Conservation (phyloP, 225 moss, liverwort and hornwort species). For the Marchantia paleacea region DNA sequence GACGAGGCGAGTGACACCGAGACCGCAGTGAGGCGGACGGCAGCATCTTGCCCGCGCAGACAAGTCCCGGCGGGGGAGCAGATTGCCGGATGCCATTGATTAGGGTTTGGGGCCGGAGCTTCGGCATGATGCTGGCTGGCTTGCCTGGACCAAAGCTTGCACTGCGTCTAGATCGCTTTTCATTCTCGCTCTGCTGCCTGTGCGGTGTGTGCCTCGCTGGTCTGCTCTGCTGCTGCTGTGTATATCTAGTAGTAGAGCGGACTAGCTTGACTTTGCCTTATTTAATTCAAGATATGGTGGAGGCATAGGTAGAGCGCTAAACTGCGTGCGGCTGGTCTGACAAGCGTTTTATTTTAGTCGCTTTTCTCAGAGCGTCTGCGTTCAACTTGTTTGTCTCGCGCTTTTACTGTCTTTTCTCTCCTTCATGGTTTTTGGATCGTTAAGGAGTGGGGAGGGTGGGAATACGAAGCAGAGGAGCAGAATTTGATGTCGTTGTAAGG, state of each 20-base stretch:
- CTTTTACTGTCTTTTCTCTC: conserved; percentile 7
- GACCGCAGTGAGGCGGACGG: neutral
- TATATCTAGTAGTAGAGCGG: neutral
- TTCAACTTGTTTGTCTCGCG: conserved; percentile 12
- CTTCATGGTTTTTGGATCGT: conserved; percentile 3
- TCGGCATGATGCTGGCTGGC: neutral
- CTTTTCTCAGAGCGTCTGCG: conserved; percentile 1
- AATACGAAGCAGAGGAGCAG: neutral
- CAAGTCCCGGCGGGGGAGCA: neutral
- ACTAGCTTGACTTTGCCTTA: neutral
- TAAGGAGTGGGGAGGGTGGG: conserved; percentile 7
- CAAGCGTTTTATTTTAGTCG: neutral
- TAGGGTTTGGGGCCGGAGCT: neutral
- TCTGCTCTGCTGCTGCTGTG: neutral
- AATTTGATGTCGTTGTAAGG: neutral
- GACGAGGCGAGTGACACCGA: neutral
- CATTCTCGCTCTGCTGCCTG: neutral
- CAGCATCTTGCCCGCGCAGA: neutral
- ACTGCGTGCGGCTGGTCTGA: conserved; percentile 4
- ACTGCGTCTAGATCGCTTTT: neutral
- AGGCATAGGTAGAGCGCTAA: neutral
- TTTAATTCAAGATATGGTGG: conserved; percentile 4
- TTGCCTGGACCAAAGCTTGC: neutral
- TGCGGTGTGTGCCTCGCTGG: neutral
- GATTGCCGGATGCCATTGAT: neutral